Evolutionary conservation across 495 filamentous ascomycete species (phyloP).

Genomic region (Tuber magnatum): DNA sequence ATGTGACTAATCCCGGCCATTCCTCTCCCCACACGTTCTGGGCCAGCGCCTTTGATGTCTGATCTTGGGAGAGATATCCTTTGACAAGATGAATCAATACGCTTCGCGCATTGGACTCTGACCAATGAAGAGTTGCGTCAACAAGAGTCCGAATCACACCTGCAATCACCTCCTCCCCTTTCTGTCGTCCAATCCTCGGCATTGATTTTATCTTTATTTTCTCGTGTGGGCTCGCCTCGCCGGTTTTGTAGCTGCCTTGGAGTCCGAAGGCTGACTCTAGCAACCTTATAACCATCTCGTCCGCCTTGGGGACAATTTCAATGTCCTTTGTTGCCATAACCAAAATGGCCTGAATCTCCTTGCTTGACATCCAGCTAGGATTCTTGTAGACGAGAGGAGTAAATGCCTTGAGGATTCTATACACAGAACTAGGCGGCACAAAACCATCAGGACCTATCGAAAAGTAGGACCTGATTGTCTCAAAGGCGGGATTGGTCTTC

Average conservation of each 20-base stretch:
- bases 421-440: conserved; percentile 18
- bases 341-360: conserved; percentile 23
- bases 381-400: conserved; percentile 10
- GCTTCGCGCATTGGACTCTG: conserved; percentile 9
- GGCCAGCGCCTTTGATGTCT: conserved; percentile 3
- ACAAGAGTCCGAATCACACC: conserved; percentile 22
- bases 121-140: not conserved
- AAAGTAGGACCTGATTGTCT: conserved; percentile 25
- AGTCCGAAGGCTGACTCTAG: conserved; percentile 35
- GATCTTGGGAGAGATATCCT: conserved; percentile 29
- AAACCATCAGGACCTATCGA: conserved; percentile 1
- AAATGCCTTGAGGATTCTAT: conserved; percentile 15
- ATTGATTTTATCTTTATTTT: conserved; percentile 5
- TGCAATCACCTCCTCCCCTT: conserved; percentile 25
- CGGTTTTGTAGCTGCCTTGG: conserved; percentile 29
- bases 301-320: conserved; percentile 15
- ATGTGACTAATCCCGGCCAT: conserved; percentile 14
- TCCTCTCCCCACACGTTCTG: conserved; percentile 32
- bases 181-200: not conserved
- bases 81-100: conserved; percentile 17
- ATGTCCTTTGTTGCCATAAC: conserved; percentile 17
- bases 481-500: conserved; percentile 22
- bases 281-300: conserved; percentile 16
- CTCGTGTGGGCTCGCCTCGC: conserved; percentile 11
- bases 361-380: conserved; percentile 26